Conservation (phyloP, 768 basidiomycete species). For the Termitomyces sp. region DNA sequence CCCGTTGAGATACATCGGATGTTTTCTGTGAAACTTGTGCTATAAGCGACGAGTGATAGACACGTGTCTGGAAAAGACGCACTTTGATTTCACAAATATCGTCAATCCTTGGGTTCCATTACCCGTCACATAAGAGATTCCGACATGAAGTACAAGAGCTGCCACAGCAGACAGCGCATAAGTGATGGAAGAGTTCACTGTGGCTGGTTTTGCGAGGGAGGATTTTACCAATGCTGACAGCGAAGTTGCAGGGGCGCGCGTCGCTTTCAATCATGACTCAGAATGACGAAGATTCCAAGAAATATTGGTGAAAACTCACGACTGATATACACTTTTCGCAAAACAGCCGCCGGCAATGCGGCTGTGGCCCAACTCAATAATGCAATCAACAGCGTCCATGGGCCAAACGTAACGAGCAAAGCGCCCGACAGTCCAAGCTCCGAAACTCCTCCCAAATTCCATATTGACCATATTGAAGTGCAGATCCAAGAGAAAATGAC, state of each 20-base stretch:
- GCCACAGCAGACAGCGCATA: conserved; percentile 48
- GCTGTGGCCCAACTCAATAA: conserved; percentile 47
- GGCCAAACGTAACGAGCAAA: conserved; percentile 39
- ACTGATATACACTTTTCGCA: conserved; percentile 59
- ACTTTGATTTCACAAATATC: conserved; percentile 71
- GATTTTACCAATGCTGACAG: conserved; percentile 47
- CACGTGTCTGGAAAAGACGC: conserved; percentile 16
- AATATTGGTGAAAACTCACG: conserved; percentile 39
- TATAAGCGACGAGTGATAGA: conserved; percentile 3
- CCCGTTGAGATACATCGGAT: conserved; percentile 73
- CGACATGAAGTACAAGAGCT: conserved; percentile 42
- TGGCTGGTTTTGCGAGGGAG: conserved; percentile 47
- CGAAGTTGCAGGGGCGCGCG: conserved; percentile 48
- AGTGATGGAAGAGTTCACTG: conserved; percentile 40
- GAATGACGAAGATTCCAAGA: background rate
- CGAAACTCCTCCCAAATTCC: conserved; percentile 39
- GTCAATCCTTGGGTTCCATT: conserved; percentile 32
- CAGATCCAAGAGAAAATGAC: conserved; percentile 45
- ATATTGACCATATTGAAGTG: conserved; percentile 39
- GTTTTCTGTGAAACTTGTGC: conserved; percentile 46
- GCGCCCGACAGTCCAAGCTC: conserved; percentile 28
- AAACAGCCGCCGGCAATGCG: conserved; percentile 55
- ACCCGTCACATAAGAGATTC: conserved; percentile 29
- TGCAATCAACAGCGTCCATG: conserved; percentile 42
- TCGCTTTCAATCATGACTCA: conserved; percentile 31